phyloP scores from a whole-genome alignment of 78 protist species.

The Dictyostelium capitatum region DNA sequence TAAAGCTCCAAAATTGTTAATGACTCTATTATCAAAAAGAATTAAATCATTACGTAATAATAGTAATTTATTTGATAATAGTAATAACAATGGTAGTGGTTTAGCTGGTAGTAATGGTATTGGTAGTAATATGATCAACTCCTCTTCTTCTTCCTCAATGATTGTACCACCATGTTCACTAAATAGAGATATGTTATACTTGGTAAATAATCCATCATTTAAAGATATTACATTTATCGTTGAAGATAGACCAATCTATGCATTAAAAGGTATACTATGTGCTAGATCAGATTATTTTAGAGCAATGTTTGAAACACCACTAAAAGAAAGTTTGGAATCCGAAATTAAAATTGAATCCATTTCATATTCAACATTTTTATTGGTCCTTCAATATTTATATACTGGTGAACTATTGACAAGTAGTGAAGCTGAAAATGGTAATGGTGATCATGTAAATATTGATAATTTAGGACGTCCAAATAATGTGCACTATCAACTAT shows the following conservation, averaged over 20 bases:
- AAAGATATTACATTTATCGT: constrained; percentile 67
- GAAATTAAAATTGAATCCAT: constrained; percentile 59
- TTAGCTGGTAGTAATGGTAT: neutral
- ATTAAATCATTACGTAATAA: neutral
- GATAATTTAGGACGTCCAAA: too few species aligned
- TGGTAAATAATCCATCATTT: constrained; percentile 26
- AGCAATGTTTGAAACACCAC: constrained; percentile 80
- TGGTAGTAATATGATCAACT: neutral
- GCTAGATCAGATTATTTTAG: constrained; percentile 71
- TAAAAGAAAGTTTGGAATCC: constrained; percentile 32
- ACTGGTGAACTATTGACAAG: constrained; percentile 24
- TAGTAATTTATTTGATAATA: neutral
- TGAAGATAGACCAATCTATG: constrained; percentile 58
- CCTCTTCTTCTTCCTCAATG: neutral
- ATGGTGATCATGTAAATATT: too few species aligned
- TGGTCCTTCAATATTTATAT: constrained; percentile 49
- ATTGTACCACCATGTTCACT: constrained; percentile 16
- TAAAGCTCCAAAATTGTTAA: constrained; percentile 21
- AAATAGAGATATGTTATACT: constrained; percentile 43
- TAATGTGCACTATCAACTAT: neutral
- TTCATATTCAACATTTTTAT: constrained; percentile 39
- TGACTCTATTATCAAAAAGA: constrained; percentile 39
- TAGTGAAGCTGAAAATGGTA: neutral
- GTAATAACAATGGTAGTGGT: neutral
- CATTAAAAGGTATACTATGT: constrained; percentile 70